Base-by-base conservation (phyloP, 192 early-diverging fungal genomes). In the Coemansia javaensis region DNA sequence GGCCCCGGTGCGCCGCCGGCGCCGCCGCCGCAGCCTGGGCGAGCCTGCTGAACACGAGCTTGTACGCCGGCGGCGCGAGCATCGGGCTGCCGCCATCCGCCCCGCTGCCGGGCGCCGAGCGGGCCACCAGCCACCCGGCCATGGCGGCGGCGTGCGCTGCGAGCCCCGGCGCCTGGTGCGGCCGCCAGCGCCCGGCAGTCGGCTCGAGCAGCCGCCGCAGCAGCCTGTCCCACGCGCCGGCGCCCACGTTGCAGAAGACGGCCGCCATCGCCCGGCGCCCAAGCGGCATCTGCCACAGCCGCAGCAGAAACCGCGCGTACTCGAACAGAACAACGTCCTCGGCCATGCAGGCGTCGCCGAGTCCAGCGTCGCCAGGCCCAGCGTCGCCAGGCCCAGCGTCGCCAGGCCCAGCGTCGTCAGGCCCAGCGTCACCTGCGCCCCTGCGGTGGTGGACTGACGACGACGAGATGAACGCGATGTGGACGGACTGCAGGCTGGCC, bases 301-400 rank as follows among this genome's bases (percentile, higher is more conserved):
- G 48, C 57, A 52, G 60, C 33, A 67, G 27, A 31, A 67, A 55
- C 42, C 53, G 48, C 12, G 44, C 47, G 16, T 67, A 67, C 38
- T 67, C 65, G 18, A 50, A 32, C 9, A 64, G 21, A 28, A 64
- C 34, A 2, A 40, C n/a, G n/a, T n/a, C n/a, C n/a, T n/a, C n/a
- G n/a, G n/a, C n/a, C n/a, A n/a, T n/a, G n/a, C n/a, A n/a, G n/a
- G n/a, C n/a, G n/a, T n/a, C n/a, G n/a, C n/a, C n/a, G n/a, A n/a
- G n/a, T n/a, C n/a, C n/a, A n/a, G n/a, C n/a, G n/a, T n/a, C n/a
- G n/a, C n/a, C n/a, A n/a, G n/a, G n/a, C n/a, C n/a, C n/a, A n/a
- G n/a, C n/a, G n/a, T n/a, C n/a, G n/a, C n/a, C n/a, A n/a, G n/a
- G n/a, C n/a, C n/a, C n/a, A n/a, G n/a, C n/a, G n/a, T n/a, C n/a